phyloP scores from a whole-genome alignment of 2,329 filamentous ascomycete genomes.

The Dryadomyces quercus-mongolicae region DNA sequence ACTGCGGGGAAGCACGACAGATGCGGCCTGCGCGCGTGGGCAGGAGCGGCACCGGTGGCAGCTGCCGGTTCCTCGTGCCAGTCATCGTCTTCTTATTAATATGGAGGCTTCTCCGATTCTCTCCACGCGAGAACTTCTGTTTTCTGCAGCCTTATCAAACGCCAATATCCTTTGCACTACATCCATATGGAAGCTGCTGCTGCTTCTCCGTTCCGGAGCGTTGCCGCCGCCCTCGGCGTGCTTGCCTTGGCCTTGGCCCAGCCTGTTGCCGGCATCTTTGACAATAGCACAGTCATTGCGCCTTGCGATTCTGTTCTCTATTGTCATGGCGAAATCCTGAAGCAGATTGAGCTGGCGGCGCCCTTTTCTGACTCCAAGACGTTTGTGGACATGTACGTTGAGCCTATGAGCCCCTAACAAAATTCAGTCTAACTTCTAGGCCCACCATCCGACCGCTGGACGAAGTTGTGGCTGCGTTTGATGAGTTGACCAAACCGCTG shows the following conservation, averaged over 20 bases:
- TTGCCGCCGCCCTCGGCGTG: not conserved
- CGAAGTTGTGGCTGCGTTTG: constrained; percentile 50
- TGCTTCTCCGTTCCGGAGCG: not conserved
- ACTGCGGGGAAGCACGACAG: not conserved
- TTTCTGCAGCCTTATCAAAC: not conserved
- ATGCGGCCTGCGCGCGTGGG: too few relatives aligned
- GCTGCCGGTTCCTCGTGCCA: not conserved
- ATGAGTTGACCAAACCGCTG: constrained; percentile 45
- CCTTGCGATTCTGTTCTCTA: constrained; percentile 58
- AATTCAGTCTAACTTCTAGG: constrained; percentile 19
- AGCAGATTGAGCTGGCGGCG: constrained; percentile 48
- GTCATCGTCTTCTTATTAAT: not conserved
- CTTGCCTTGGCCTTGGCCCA: not conserved
- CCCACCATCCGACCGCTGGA: constrained; percentile 47
- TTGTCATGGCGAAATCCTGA: constrained; percentile 52
- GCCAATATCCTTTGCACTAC: not conserved
- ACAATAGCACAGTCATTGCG: constrained; percentile 46
- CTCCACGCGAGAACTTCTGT: not conserved
- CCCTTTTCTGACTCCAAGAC: constrained; percentile 59
- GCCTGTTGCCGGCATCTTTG: constrained; percentile 35
- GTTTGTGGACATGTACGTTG: constrained; percentile 52
- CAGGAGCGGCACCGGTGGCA: not conserved
- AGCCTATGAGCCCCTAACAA: not conserved
- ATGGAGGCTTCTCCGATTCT: not conserved
- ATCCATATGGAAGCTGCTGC: constrained; percentile 1